Base-by-base conservation (phyloP, 208 protist genomes). In the Leishmania gerbilli region DNA sequence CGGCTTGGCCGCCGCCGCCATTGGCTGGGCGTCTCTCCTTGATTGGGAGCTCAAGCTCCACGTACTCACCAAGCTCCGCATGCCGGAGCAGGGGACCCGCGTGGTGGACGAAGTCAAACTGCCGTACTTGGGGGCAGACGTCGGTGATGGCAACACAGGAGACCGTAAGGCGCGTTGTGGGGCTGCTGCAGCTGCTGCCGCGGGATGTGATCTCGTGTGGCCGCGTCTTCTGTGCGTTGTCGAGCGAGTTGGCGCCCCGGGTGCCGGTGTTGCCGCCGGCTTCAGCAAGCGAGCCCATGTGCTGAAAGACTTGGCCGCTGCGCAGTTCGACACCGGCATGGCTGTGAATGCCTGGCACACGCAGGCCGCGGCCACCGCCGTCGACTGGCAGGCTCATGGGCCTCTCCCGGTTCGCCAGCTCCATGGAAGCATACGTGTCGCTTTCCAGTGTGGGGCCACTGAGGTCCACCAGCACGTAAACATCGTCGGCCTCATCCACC, bases 381-480 rank as follows among this genome's bases (percentile, higher is more conserved):
- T 91, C 75, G 24, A 91, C 80, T 3, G 90, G 88, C 7, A 64
- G 58, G 40, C 56, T 71, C 77, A 86, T 93, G n/a, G 89, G 34
- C 56, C n/a, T 40, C 78, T 95, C 89, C 13, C 81, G 81, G 78
- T 96, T 96, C 2, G 93, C 93, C 62, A 96, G 56, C 53, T 83
- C 79, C 91, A 96, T 94, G 27, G 89, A 86, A 2, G 93, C 93
- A 80, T 98, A 97, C 9, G 24, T 68, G 79, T 98, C 93, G 83
- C 92, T 95, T 55, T 96, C 93, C 65, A 91, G 69, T 40, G 77
- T 74, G 0, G 89, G 87, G 5, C 88, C 91, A 55, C 68, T 84
- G 2, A 87, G 81, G 67, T 97, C 88, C 9, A 96, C 79, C 5
- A 87, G 77, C 34, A 96, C 86, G 75, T 91, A 97, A 68, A 97